phyloP scores from a whole-genome alignment of 768 basidiomycete genomes.

The Pleurotus pulmonarius region DNA sequence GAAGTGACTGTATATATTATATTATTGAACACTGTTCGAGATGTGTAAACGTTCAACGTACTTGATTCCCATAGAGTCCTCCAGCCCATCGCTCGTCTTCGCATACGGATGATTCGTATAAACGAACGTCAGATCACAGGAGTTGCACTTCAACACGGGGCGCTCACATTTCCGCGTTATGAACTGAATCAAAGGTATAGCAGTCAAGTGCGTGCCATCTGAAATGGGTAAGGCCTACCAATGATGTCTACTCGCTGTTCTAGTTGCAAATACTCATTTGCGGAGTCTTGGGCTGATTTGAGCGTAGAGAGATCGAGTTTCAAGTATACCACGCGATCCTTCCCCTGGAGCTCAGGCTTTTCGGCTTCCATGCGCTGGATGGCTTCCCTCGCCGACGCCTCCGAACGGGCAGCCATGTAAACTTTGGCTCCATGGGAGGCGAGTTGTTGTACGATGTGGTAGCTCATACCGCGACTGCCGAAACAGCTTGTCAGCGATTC shows the following conservation, averaged over 20 bases:
- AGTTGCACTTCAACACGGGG: background rate
- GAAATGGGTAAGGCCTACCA: background rate
- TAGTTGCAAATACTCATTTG: conserved; percentile 18
- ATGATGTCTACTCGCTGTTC: conserved; percentile 12
- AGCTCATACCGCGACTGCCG: conserved; percentile 13
- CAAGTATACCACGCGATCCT: conserved; percentile 24
- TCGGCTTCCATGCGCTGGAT: conserved; percentile 21
- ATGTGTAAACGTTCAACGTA: background rate
- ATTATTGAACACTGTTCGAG: background rate
- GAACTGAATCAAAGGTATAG: background rate
- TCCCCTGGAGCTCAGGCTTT: conserved; percentile 26
- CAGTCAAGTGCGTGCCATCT: background rate
- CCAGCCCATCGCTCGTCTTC: conserved; percentile 10
- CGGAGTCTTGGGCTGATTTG: conserved; percentile 21
- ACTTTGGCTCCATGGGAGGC: conserved; percentile 26
- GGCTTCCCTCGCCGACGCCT: conserved; percentile 21
- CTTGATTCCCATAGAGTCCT: conserved; percentile 13
- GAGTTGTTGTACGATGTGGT: conserved; percentile 14
- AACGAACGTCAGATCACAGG: background rate
- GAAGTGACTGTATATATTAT: conserved; percentile 10
- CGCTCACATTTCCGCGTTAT: conserved; percentile 3
- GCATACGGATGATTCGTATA: conserved; percentile 11
- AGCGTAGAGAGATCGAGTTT: conserved; percentile 32
- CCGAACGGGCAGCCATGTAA: conserved; percentile 26
- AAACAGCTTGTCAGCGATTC: background rate